Conservation (phyloP, 1,139 yeast species). For the Yamadazyma oceani region DNA sequence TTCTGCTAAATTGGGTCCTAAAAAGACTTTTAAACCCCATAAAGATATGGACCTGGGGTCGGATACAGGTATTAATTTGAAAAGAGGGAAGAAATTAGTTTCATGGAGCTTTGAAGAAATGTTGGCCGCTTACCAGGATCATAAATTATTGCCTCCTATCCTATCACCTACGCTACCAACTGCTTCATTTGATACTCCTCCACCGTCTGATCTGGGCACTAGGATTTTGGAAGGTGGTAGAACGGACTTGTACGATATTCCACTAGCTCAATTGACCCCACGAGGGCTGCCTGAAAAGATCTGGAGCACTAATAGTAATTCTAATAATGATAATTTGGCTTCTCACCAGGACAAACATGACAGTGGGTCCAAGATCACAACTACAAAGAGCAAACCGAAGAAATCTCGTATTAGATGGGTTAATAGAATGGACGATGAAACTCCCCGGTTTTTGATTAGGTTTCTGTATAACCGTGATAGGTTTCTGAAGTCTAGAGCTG, state of each 20-base stretch:
- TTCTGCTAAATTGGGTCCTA: neutral
- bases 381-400: neutral
- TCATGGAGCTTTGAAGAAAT: slow-evolving; percentile 46
- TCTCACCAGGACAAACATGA: neutral
- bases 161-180: slow-evolving; percentile 44
- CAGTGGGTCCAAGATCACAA: neutral
- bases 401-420: slow-evolving; percentile 30
- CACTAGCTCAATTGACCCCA: slow-evolving; percentile 2
- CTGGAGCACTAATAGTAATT: neutral
- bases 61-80: neutral
- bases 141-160: slow-evolving; percentile 39
- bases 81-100: slow-evolving; percentile 4
- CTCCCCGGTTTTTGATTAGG: slow-evolving; percentile 12
- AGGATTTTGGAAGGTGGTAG: slow-evolving; percentile 3
- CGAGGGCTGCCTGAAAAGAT: slow-evolving; percentile 3
- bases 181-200: too few species aligned
- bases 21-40: neutral
- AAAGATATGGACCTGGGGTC: neutral
- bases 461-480: slow-evolving; percentile 8
- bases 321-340: neutral
- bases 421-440: slow-evolving; percentile 25
- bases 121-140: slow-evolving; percentile 33
- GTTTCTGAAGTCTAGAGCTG: neutral
- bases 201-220: slow-evolving; percentile 9
- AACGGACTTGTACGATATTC: neutral